A percentile compares a stretch with the other conserved stretches of the same genome.
phyloP scores from a whole-genome alignment of 129 eudicot species.

The Deinandra increscens region DNA sequence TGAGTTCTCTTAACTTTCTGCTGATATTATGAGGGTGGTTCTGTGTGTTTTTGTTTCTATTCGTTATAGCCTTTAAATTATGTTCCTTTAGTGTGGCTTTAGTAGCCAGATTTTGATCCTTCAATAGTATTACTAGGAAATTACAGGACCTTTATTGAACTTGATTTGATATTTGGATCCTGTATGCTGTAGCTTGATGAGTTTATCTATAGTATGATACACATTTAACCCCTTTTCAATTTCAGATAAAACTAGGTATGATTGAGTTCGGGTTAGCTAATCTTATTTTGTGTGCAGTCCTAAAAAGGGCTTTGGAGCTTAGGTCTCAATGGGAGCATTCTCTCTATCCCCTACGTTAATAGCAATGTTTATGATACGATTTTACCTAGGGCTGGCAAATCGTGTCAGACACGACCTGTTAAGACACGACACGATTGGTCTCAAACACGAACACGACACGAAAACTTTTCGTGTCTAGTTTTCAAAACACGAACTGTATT shows the following conservation, averaged over 20 bases:
- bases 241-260: neutral
- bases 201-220: neutral
- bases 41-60: conserved; percentile 13
- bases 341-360: too few species aligned
- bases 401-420: too few species aligned
- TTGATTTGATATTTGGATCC: neutral
- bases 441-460: too few species aligned
- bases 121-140: conserved; percentile 3
- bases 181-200: neutral
- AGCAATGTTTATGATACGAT: too few species aligned
- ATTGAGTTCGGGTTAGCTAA: too few species aligned
- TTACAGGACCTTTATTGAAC: neutral
- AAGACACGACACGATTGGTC: too few species aligned
- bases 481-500: too few species aligned
- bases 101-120: conserved; percentile 19
- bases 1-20: conserved; percentile 16
- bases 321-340: too few species aligned
- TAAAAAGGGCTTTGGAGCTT: too few species aligned
- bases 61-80: neutral
- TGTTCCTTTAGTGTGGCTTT: conserved; percentile 18
- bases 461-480: too few species aligned
- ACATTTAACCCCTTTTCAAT: neutral
- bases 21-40: conserved; percentile 13
- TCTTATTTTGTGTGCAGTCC: too few species aligned
- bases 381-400: too few species aligned